Evolutionary conservation across 176 grass and related monocot species (phyloP).

Genomic region (Rhynchospora breviuscula): DNA sequence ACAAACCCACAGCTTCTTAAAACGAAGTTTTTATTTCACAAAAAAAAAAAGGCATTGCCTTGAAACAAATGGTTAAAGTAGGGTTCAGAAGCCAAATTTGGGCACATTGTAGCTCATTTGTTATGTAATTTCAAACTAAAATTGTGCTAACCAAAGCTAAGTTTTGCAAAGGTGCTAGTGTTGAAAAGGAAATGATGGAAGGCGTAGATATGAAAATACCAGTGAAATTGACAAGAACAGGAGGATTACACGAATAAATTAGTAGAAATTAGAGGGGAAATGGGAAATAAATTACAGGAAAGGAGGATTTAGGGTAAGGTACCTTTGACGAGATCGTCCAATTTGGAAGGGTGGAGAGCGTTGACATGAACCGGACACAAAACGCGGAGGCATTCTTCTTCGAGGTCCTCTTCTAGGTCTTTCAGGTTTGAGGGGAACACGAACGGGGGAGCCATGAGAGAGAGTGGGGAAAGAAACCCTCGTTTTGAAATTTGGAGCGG

Average conservation of each 20-base stretch:
- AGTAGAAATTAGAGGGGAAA: background rate
- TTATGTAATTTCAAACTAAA: background rate
- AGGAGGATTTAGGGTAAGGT: background rate
- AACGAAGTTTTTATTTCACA: background rate
- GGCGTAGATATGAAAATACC: background rate
- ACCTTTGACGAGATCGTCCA: slow-evolving; percentile 99
- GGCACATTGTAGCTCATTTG: too few species aligned
- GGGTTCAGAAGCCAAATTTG: background rate
- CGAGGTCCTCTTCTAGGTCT: slow-evolving; percentile 53
- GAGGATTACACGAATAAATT: background rate
- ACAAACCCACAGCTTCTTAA: background rate
- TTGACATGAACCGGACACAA: slow-evolving; percentile 44
- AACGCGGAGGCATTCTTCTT: slow-evolving; percentile 43
- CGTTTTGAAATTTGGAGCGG: slow-evolving; percentile 25
- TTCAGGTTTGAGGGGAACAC: slow-evolving; percentile 59
- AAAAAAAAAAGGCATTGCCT: too few species aligned
- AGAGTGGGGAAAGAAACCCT: background rate
- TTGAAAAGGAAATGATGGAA: background rate
- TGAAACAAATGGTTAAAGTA: background rate
- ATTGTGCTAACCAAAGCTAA: background rate
- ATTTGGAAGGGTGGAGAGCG: slow-evolving; percentile 56
- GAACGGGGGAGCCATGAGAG: slow-evolving; percentile 70
- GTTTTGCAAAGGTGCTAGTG: background rate
- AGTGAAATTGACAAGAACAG: background rate
- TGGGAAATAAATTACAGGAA: background rate